Conservation (phyloP, 352 stramenopile species). For the Paralagenidium karlingii region DNA sequence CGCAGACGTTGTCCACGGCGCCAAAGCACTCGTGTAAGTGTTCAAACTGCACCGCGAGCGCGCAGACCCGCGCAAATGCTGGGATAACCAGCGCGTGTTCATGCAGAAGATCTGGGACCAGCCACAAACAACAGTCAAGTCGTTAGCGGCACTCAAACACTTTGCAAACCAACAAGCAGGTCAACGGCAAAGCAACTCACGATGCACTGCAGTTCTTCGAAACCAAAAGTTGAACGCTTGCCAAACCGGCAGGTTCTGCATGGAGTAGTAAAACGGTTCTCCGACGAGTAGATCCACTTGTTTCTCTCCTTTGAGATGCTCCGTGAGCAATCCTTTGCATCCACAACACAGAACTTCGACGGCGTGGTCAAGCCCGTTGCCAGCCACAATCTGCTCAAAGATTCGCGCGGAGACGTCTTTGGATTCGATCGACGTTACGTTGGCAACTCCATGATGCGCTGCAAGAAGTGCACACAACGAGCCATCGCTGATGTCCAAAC, state of each 20-base stretch:
- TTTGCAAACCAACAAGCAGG: background rate
- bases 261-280: slow-evolving; percentile 78
- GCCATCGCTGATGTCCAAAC: slow-evolving; percentile 66
- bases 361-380: slow-evolving; percentile 19
- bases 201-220: slow-evolving; percentile 41
- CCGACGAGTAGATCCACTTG: slow-evolving; percentile 45
- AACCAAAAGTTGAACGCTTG: slow-evolving; percentile 80
- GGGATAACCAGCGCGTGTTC: slow-evolving; percentile 32
- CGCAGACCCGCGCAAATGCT: slow-evolving; percentile 27
- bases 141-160: background rate
- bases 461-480: slow-evolving; percentile 52
- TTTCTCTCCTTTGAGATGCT: slow-evolving; percentile 38
- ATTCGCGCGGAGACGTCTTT: slow-evolving; percentile 73
- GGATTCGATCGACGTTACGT: slow-evolving; percentile 63
- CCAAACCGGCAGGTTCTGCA: slow-evolving; percentile 77
- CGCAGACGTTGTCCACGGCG: slow-evolving; percentile 45
- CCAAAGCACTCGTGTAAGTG: slow-evolving; percentile 72
- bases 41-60: slow-evolving; percentile 51
- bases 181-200: too few species aligned
- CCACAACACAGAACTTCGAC: slow-evolving; percentile 49
- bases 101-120: slow-evolving; percentile 13
- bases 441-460: slow-evolving; percentile 22
- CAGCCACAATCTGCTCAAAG: slow-evolving; percentile 49
- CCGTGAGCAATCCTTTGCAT: slow-evolving; percentile 42
- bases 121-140: slow-evolving; percentile 1